phyloP scores from a whole-genome alignment of 441 rosid species.

The Populus tomentosa region DNA sequence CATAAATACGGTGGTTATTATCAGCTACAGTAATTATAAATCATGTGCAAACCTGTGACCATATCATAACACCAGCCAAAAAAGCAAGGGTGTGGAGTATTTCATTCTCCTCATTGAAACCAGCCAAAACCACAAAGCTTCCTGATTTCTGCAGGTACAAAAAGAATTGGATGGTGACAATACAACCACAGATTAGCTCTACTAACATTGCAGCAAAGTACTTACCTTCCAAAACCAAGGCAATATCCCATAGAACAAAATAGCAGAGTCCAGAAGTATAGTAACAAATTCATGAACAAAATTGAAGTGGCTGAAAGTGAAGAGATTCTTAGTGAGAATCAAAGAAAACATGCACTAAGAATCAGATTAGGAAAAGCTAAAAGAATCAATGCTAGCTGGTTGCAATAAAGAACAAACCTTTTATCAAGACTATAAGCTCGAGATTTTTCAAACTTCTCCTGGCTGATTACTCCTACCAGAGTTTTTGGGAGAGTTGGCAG shows the following conservation, averaged over 20 bases:
- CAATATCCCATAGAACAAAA: slow-evolving; percentile 78
- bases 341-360: neutral
- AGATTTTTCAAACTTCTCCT: slow-evolving; percentile 82
- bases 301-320: slow-evolving; percentile 64
- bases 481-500: slow-evolving; percentile 82
- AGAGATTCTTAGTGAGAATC: slow-evolving; percentile 14
- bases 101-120: slow-evolving; percentile 78
- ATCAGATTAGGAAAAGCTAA: neutral
- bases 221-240: slow-evolving; percentile 98
- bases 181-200: slow-evolving; percentile 2
- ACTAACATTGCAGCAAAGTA: slow-evolving; percentile 12
- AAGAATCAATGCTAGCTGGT: neutral
- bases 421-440: slow-evolving; percentile 94
- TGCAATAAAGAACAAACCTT: slow-evolving; percentile 43
- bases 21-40: slow-evolving; percentile 1
- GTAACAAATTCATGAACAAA: slow-evolving; percentile 88
- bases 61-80: slow-evolving; percentile 82
- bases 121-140: slow-evolving; percentile 50
- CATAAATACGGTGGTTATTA: neutral
- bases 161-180: slow-evolving; percentile 6
- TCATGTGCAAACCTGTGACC: slow-evolving; percentile 79
- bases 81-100: slow-evolving; percentile 84
- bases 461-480: slow-evolving; percentile 84
- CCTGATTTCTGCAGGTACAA: slow-evolving; percentile 60
- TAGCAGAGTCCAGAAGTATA: slow-evolving; percentile 84